These are phyloP conservation scores for Phytopythium helicoides DNA, from an alignment of 352 stramenopile genomes.

Conservation along the genomic window DNA sequence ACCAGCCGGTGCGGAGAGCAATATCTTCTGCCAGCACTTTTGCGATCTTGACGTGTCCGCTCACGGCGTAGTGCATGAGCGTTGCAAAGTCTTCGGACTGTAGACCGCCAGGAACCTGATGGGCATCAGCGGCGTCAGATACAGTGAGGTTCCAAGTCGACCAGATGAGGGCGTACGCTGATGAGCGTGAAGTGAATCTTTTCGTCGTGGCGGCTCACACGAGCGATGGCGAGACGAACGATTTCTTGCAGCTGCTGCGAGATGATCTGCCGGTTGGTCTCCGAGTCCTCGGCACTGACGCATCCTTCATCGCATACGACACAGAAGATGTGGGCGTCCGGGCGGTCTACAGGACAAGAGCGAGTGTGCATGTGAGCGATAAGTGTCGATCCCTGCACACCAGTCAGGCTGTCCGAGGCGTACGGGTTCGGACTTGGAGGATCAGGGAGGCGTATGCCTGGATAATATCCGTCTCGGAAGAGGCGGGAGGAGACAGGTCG, in stretches of 20 bases:
- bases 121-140: neutral
- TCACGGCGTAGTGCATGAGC: slow-evolving; percentile 82
- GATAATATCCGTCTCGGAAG: slow-evolving; percentile 82
- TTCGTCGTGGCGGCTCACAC: slow-evolving; percentile 70
- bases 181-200: slow-evolving; percentile 85
- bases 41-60: slow-evolving; percentile 82
- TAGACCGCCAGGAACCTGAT: slow-evolving; percentile 65
- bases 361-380: neutral
- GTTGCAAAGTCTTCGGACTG: slow-evolving; percentile 70
- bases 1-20: slow-evolving; percentile 63
- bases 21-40: slow-evolving; percentile 71
- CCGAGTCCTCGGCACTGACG: slow-evolving; percentile 74
- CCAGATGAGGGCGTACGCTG: slow-evolving; percentile 57
- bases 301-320: slow-evolving; percentile 84
- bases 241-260: slow-evolving; percentile 84
- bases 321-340: slow-evolving; percentile 82
- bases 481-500: slow-evolving; percentile 80
- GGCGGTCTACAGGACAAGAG: slow-evolving; percentile 36
- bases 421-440: slow-evolving; percentile 77
- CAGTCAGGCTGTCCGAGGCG: slow-evolving; percentile 6
- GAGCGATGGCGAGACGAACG: slow-evolving; percentile 80
- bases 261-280: slow-evolving; percentile 72
- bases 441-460: slow-evolving; percentile 69
- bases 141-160: too few relatives aligned
- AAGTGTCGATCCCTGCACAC: neutral